Evolutionary conservation across 495 filamentous ascomycete species (phyloP).

Genomic region (Trypethelium eluteriae): DNA sequence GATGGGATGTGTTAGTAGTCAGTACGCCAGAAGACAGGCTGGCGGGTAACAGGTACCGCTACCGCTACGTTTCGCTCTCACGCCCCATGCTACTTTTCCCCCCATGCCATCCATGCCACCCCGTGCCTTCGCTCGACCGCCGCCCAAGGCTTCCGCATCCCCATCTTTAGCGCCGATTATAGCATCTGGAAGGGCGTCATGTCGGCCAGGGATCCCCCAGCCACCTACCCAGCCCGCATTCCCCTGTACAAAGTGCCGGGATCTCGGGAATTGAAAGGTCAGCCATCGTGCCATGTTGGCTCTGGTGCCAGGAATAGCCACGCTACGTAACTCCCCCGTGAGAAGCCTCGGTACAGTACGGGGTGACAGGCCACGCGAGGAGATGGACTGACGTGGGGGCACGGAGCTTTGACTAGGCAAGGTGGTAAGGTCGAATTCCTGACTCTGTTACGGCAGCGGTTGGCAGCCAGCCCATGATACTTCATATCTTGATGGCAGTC

Average conservation of each 20-base stretch:
- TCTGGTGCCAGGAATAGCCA: slow-evolving; percentile 4
- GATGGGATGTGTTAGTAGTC: too few relatives aligned
- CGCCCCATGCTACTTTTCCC: background rate
- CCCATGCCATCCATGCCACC: background rate
- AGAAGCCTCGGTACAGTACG: background rate
- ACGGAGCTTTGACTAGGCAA: background rate
- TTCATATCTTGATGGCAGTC: too few relatives aligned
- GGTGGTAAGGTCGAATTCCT: background rate
- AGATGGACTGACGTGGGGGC: background rate
- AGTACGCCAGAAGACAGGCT: background rate
- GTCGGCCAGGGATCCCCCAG: background rate
- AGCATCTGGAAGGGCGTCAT: slow-evolving; percentile 9
- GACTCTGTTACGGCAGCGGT: background rate
- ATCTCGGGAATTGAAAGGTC: slow-evolving; percentile 9
- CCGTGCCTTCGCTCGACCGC: background rate
- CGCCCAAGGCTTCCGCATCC: slow-evolving; percentile 8
- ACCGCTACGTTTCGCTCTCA: slow-evolving; percentile 1
- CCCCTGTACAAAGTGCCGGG: slow-evolving; percentile 11
- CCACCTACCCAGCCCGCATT: background rate
- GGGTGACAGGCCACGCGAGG: background rate
- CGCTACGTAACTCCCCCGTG: background rate
- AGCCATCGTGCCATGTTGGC: background rate
- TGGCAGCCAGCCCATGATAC: background rate
- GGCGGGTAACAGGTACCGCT: background rate
- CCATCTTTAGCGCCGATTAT: slow-evolving; percentile 10